These are phyloP conservation scores for Capronia americana DNA, from an alignment of 2,329 filamentous ascomycete genomes.

Conservation along the genomic window DNA sequence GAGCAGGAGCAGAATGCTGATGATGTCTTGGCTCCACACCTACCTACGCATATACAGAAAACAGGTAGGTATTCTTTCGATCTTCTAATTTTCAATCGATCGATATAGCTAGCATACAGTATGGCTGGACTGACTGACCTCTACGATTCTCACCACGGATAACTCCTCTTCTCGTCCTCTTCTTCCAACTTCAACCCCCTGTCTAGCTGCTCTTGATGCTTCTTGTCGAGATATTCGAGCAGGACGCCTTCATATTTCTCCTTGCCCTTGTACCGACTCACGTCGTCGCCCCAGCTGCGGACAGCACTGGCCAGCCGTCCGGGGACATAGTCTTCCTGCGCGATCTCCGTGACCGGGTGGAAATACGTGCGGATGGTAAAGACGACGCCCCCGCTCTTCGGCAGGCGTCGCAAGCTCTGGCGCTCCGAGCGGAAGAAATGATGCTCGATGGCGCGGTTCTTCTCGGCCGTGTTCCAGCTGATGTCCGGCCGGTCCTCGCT, in stretches of 20 bases:
- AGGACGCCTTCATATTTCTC: conserved; percentile 76
- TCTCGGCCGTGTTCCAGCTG: conserved; percentile 78
- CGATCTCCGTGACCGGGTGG: conserved; percentile 71
- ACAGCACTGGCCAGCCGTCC: conserved; percentile 78
- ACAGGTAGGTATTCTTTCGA: not conserved
- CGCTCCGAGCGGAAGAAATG: conserved; percentile 80
- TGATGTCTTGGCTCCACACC: no score
- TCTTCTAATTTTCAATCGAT: not conserved
- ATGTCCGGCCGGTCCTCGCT: conserved; percentile 68
- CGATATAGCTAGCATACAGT: not conserved
- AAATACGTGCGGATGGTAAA: conserved; percentile 87
- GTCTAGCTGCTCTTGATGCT: conserved; percentile 75
- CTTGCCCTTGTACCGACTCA: conserved; percentile 77
- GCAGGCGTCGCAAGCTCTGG: conserved; percentile 70
- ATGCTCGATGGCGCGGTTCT: conserved; percentile 72
- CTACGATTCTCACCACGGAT: conserved; percentile 60
- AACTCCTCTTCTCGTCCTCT: conserved; percentile 66
- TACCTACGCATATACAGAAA: no score
- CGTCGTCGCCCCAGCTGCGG: conserved; percentile 80
- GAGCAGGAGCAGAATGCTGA: no score
- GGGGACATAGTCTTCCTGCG: conserved; percentile 75
- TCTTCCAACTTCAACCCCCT: conserved; percentile 66
- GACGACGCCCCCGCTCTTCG: conserved; percentile 63
- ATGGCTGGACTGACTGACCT: not conserved
- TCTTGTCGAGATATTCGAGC: conserved; percentile 75